Conservation (phyloP, 2,329 filamentous ascomycete species). For the Didymella glomerata region DNA sequence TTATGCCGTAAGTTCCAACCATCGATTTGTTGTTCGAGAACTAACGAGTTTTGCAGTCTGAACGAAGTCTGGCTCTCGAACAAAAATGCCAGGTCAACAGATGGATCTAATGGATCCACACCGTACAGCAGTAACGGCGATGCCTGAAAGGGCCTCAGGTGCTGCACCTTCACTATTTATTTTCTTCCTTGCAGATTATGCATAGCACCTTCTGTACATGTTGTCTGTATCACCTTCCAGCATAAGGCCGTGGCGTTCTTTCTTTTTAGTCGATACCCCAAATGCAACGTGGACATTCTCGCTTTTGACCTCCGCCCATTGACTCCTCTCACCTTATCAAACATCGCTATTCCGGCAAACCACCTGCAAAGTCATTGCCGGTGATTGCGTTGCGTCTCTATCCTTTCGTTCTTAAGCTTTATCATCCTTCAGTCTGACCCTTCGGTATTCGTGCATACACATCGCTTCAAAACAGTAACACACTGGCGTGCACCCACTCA, state of each 20-base stretch:
- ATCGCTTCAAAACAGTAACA: neutral
- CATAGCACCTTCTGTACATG: slow-evolving; percentile 29
- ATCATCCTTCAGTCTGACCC: neutral
- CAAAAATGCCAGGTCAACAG: slow-evolving; percentile 37
- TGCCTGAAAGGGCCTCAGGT: neutral
- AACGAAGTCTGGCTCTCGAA: slow-evolving; percentile 71
- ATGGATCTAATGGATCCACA: slow-evolving; percentile 35
- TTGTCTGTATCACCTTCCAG: slow-evolving; percentile 20
- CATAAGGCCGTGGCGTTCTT: slow-evolving; percentile 16
- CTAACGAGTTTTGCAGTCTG: slow-evolving; percentile 58
- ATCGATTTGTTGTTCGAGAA: neutral
- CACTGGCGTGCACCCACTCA: neutral
- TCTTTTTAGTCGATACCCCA: slow-evolving; percentile 17
- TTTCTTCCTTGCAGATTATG: neutral
- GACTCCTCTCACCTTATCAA: neutral
- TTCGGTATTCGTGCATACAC: no score
- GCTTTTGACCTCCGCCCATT: neutral
- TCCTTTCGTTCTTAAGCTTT: neutral
- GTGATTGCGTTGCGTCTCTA: neutral
- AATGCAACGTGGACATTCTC: slow-evolving; percentile 3
- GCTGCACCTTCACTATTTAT: slow-evolving; percentile 3
- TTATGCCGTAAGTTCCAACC: slow-evolving; percentile 67
- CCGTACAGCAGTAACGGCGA: slow-evolving; percentile 31
- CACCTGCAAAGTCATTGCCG: neutral
- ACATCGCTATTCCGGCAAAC: neutral